Evolutionary conservation across 768 basidiomycete species (phyloP).

Genomic region (Agrocybe chaxingu): DNA sequence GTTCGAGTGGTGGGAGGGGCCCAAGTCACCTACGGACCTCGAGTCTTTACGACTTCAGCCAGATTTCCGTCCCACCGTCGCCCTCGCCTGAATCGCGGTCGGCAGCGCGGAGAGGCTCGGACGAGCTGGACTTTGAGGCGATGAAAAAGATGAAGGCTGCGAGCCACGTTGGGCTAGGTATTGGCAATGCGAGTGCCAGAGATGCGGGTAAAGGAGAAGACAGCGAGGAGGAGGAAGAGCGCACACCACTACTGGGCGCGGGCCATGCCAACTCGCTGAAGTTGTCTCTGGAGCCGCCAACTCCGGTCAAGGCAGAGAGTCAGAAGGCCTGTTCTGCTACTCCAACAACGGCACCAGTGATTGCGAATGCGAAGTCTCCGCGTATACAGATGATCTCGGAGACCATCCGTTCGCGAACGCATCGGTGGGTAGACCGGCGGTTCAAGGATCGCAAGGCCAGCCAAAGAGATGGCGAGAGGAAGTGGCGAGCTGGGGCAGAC

Average conservation of each 20-base stretch:
- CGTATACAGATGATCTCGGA: slow-evolving; percentile 40
- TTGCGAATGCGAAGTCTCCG: slow-evolving; percentile 22
- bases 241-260: slow-evolving; percentile 4
- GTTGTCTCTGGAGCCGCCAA: slow-evolving; percentile 41
- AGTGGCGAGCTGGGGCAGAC: neutral
- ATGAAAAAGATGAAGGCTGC: neutral
- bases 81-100: slow-evolving; percentile 25
- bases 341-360: neutral
- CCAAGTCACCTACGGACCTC: slow-evolving; percentile 41
- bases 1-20: too few relatives aligned
- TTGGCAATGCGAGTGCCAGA: too few relatives aligned
- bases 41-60: slow-evolving; percentile 53
- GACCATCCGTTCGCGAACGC: slow-evolving; percentile 57
- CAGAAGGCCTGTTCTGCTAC: slow-evolving; percentile 3
- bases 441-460: slow-evolving; percentile 31
- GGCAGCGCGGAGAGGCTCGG: neutral
- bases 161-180: neutral
- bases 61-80: slow-evolving; percentile 41
- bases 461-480: slow-evolving; percentile 6
- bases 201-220: too few relatives aligned
- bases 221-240: neutral
- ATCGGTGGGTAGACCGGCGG: slow-evolving; percentile 56
- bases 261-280: slow-evolving; percentile 20
- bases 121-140: slow-evolving; percentile 9
- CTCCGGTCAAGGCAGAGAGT: slow-evolving; percentile 27